Conservation (phyloP, 2,329 filamentous ascomycete genomes). For the Lachnellula hyalina region DNA sequence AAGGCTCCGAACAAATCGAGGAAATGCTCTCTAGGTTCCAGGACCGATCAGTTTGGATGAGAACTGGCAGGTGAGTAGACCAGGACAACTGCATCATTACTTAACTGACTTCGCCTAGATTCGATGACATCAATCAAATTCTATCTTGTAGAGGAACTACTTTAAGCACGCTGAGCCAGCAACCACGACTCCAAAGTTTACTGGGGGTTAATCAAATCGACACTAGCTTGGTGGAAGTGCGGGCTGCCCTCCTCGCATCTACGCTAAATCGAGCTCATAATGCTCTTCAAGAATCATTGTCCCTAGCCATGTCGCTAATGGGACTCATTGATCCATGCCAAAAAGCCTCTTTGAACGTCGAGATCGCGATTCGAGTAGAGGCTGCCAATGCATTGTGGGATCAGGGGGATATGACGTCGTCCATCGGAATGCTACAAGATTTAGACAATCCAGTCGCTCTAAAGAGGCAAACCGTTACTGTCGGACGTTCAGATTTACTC, state of each 20-base stretch:
- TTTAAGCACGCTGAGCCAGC: slow-evolving; percentile 72
- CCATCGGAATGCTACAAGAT: slow-evolving; percentile 80
- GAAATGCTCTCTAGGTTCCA: slow-evolving; percentile 59
- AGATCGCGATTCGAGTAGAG: slow-evolving; percentile 73
- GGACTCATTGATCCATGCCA: slow-evolving; percentile 67
- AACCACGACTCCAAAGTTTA: slow-evolving; percentile 55
- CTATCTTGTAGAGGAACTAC: slow-evolving; percentile 78
- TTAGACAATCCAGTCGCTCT: slow-evolving; percentile 59
- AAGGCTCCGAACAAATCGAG: slow-evolving; percentile 54
- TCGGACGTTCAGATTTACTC: slow-evolving; percentile 73
- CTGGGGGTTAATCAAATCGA: slow-evolving; percentile 57
- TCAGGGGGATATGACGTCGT: slow-evolving; percentile 81
- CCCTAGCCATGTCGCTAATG: slow-evolving; percentile 76
- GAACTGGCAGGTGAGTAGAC: slow-evolving; percentile 63
- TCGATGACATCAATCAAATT: slow-evolving; percentile 73
- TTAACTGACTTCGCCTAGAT: slow-evolving; percentile 42
- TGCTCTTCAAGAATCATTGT: slow-evolving; percentile 79
- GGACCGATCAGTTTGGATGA: slow-evolving; percentile 70
- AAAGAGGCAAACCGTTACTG: slow-evolving; percentile 62
- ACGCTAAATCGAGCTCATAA: slow-evolving; percentile 73
- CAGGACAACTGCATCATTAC: neutral
- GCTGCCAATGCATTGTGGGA: slow-evolving; percentile 90
- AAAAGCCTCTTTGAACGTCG: slow-evolving; percentile 67
- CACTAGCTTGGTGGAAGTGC: slow-evolving; percentile 66
- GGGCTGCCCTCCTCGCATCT: slow-evolving; percentile 71